Percentiles rank a stretch among this genome's conserved stretches.
Evolutionary conservation across 2,329 filamentous ascomycete genomes (phyloP).

Genomic region (Xylariaceae sp.): DNA sequence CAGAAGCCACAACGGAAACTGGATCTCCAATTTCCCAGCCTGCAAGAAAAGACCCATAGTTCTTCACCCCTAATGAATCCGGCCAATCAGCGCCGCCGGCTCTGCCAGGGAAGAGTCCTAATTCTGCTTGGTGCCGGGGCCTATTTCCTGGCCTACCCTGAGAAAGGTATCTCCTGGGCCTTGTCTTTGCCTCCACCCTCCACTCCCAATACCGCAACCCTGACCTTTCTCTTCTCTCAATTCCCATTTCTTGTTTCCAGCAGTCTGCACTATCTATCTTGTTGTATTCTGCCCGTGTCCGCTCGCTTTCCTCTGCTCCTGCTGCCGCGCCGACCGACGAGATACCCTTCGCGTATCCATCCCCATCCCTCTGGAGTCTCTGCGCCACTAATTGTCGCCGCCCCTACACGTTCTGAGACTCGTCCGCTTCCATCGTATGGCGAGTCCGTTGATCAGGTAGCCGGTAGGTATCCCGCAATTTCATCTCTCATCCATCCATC

Average conservation of each 20-base stretch:
- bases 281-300: constrained; percentile 9
- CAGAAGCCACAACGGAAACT: constrained; percentile 13
- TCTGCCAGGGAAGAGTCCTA: constrained; percentile 12
- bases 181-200: constrained; percentile 8
- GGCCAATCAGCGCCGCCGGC: constrained; percentile 12
- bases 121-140: constrained; percentile 19
- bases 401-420: constrained; percentile 17
- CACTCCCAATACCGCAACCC: constrained; percentile 6
- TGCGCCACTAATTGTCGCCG: constrained; percentile 8
- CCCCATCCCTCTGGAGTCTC: not conserved
- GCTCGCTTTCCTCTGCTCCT: constrained; percentile 17
- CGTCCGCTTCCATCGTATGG: constrained; percentile 21
- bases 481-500: not conserved
- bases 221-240: constrained; percentile 20
- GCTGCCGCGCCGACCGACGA: constrained; percentile 10
- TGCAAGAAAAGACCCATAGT: constrained; percentile 26
- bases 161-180: constrained; percentile 1
- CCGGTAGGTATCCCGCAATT: constrained; percentile 10
- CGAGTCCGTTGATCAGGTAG: constrained; percentile 14
- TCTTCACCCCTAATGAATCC: constrained; percentile 21
- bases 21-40: constrained; percentile 30
- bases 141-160: constrained; percentile 12
- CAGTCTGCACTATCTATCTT: constrained; percentile 4
- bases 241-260: constrained; percentile 18
- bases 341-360: not conserved